Evolutionary conservation across 1,139 yeast species (phyloP).

Genomic region (Eremothecium coryli): DNA sequence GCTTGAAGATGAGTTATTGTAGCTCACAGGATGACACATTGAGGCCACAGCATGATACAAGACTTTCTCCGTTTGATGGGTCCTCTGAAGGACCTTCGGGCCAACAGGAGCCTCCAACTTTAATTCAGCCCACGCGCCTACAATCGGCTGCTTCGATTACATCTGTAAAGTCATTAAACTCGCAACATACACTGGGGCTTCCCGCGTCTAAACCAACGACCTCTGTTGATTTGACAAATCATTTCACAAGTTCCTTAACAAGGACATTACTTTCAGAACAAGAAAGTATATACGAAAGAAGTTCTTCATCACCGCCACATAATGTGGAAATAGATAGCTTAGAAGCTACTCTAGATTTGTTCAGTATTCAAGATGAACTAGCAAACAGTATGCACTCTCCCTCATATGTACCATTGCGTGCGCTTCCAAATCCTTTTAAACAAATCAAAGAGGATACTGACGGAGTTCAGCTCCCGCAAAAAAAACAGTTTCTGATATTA

Average conservation of each 20-base stretch:
- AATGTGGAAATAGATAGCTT: too few relatives aligned
- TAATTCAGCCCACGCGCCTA: too few relatives aligned
- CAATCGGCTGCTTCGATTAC: slow-evolving; percentile 3
- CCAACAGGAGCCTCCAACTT: too few relatives aligned
- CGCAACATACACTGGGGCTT: background rate
- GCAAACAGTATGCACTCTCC: slow-evolving; percentile 1
- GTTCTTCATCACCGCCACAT: too few relatives aligned
- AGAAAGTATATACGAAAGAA: too few relatives aligned
- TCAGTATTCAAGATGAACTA: slow-evolving; percentile 2
- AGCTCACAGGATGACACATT: too few relatives aligned
- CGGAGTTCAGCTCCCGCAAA: slow-evolving; percentile 7
- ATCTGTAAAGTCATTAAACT: slow-evolving; percentile 1
- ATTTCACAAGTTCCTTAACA: slow-evolving; percentile 1
- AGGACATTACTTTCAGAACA: background rate
- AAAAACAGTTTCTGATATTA: slow-evolving; percentile 53
- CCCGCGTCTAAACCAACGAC: slow-evolving; percentile 6
- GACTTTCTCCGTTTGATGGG: too few relatives aligned
- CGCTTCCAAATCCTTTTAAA: slow-evolving; percentile 3
- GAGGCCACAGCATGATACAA: too few relatives aligned
- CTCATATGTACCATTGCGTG: background rate
- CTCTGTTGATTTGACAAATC: slow-evolving; percentile 8
- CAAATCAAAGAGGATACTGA: background rate
- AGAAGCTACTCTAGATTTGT: background rate
- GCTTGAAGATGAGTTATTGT: too few relatives aligned
- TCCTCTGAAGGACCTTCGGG: too few relatives aligned